Conservation (phyloP, 305 asterid genomes). For the Coffea humblotiana region DNA sequence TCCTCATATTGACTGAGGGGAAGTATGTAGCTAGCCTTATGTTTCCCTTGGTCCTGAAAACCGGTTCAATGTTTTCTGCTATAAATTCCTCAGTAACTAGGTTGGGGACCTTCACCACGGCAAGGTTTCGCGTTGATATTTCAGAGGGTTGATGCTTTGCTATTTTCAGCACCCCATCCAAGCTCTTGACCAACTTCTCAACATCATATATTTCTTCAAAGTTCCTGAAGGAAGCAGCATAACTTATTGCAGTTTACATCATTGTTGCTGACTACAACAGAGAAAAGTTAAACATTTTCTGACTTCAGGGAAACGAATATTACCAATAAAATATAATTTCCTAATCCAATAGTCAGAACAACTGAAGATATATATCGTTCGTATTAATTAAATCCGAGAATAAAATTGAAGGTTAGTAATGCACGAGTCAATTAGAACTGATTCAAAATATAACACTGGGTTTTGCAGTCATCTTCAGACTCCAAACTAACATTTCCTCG, state of each 20-base stretch:
- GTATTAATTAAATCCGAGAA: not conserved
- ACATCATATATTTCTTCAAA: slow-evolving; percentile 46
- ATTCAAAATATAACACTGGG: not conserved
- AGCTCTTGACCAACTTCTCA: slow-evolving; percentile 36
- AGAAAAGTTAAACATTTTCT: not conserved
- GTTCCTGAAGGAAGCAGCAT: slow-evolving; percentile 31
- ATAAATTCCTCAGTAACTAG: slow-evolving; percentile 72
- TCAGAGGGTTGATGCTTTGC: slow-evolving; percentile 56
- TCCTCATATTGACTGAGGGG: slow-evolving; percentile 92
- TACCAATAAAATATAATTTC: not conserved
- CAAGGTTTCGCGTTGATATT: slow-evolving; percentile 60
- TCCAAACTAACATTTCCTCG: not conserved
- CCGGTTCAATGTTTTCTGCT: slow-evolving; percentile 69
- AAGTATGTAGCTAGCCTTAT: slow-evolving; percentile 81
- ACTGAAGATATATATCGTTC: not conserved
- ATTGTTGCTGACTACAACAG: not conserved
- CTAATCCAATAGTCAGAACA: not conserved
- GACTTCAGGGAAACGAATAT: not conserved
- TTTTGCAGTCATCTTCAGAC: not conserved
- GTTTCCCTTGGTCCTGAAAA: slow-evolving; percentile 73
- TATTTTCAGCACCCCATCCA: slow-evolving; percentile 82
- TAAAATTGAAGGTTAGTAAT: not conserved
- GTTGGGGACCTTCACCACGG: slow-evolving; percentile 85
- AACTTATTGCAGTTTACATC: slow-evolving; percentile 1
- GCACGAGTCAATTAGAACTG: not conserved